Evolutionary conservation across 129 eudicot genomes (phyloP).

Genomic region (Ambrosia trifida): DNA sequence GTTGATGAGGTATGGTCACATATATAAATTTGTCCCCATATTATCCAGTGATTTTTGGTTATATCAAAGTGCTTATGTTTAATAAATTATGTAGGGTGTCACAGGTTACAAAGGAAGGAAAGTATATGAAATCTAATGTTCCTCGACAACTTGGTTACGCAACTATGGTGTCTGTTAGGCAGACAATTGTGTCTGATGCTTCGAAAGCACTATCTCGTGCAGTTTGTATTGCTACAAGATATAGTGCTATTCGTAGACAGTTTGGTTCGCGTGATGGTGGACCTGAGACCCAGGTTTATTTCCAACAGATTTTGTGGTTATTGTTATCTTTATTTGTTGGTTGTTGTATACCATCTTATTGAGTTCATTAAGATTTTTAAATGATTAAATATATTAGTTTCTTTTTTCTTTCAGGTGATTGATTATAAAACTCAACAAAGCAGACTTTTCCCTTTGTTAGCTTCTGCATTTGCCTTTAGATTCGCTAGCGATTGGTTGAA

Average conservation of each 20-base stretch:
- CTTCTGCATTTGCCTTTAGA: conserved; percentile 97
- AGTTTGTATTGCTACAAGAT: conserved; percentile 93
- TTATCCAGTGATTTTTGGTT: neutral
- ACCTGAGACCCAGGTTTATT: conserved; percentile 85
- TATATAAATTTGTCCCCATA: neutral
- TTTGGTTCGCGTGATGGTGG: conserved; percentile 86
- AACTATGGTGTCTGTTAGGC: conserved; percentile 91
- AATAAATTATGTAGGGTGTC: conserved; percentile 49
- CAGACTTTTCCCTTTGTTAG: conserved; percentile 93
- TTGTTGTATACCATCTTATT: neutral
- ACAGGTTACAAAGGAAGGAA: conserved; percentile 92
- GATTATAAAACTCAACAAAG: conserved; percentile 94
- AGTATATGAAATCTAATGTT: conserved; percentile 65
- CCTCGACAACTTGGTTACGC: conserved; percentile 84
- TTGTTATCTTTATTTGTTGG: neutral
- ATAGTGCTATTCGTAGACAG: conserved; percentile 90
- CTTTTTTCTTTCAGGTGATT: conserved; percentile 57
- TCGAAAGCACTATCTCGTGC: conserved; percentile 87
- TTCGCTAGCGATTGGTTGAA: conserved; percentile 89
- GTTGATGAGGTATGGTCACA: conserved; percentile 79
- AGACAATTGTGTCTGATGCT: conserved; percentile 85
- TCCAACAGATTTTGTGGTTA: neutral
- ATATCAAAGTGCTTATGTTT: neutral
- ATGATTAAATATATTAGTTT: neutral
- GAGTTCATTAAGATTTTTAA: neutral